Conservation (phyloP, 2,329 filamentous ascomycete species). For the Elsinoe perseae region DNA sequence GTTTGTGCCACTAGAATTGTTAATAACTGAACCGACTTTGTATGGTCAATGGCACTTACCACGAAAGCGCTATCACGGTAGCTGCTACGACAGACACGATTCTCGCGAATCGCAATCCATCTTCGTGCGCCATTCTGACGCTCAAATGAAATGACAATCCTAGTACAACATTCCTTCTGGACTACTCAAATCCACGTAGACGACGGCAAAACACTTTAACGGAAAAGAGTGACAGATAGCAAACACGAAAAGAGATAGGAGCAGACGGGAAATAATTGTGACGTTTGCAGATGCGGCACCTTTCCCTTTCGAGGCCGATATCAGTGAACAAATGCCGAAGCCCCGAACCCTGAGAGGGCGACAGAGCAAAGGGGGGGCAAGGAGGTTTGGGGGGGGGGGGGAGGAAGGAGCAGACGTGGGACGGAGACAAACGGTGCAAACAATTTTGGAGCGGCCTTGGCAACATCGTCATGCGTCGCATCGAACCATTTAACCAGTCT, state of each 20-base stretch:
- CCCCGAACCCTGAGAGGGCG: neutral
- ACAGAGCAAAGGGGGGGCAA: neutral
- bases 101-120: conserved; percentile 54
- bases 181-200: neutral
- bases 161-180: neutral
- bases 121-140: conserved; percentile 39
- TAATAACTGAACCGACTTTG: neutral
- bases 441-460: neutral
- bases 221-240: neutral
- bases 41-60: conserved; percentile 29
- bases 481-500: conserved; percentile 9
- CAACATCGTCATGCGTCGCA: conserved; percentile 13
- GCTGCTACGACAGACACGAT: conserved; percentile 78
- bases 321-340: conserved; percentile 2
- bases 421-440: conserved; percentile 9
- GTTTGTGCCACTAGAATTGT: conserved; percentile 59
- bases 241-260: conserved; percentile 6
- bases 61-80: conserved; percentile 76
- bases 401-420: neutral
- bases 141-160: neutral
- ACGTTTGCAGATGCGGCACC: conserved; percentile 10
- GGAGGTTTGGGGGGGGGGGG: neutral
- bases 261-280: neutral
- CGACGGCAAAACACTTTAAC: too few species aligned
- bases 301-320: conserved; percentile 2